Evolutionary conservation across 164 flowering plant species (phyloP).

Genomic region (Litsea cubeba): DNA sequence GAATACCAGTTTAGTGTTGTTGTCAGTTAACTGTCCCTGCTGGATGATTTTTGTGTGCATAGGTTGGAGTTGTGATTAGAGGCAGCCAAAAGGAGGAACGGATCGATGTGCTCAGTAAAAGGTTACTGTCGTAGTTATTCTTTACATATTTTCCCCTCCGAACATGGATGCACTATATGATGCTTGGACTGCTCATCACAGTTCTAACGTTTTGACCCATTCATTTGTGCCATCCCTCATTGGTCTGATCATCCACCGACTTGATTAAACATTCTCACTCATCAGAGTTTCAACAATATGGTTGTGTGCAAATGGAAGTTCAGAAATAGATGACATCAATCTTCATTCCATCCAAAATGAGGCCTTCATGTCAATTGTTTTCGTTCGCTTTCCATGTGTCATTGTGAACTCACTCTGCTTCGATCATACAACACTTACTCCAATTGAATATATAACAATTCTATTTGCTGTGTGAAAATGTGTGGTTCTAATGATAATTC

Average conservation of each 20-base stretch:
- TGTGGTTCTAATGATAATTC: too few relatives aligned
- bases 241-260: not conserved
- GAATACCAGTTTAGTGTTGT: too few relatives aligned
- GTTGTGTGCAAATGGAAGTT: not conserved
- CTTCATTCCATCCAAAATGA: not conserved
- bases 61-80: constrained; percentile 63
- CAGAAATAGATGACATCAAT: not conserved
- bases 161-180: not conserved
- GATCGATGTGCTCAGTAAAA: constrained; percentile 32
- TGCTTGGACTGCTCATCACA: too few relatives aligned
- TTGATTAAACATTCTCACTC: too few relatives aligned
- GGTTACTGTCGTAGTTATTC: constrained; percentile 40
- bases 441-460: not conserved
- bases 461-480: not conserved
- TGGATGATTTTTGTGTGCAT: constrained; percentile 11
- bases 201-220: too few relatives aligned
- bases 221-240: not conserved
- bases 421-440: not conserved
- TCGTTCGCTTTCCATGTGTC: not conserved
- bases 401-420: not conserved
- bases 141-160: not conserved
- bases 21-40: not conserved
- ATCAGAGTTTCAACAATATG: not conserved
- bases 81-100: constrained; percentile 94
- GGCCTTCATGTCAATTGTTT: not conserved